Evolutionary conservation across 1,284 basidiomycete species (phyloP), one percentile per base, ranked within the genome.

Genomic region (Cerioporus squamosus): DNA sequence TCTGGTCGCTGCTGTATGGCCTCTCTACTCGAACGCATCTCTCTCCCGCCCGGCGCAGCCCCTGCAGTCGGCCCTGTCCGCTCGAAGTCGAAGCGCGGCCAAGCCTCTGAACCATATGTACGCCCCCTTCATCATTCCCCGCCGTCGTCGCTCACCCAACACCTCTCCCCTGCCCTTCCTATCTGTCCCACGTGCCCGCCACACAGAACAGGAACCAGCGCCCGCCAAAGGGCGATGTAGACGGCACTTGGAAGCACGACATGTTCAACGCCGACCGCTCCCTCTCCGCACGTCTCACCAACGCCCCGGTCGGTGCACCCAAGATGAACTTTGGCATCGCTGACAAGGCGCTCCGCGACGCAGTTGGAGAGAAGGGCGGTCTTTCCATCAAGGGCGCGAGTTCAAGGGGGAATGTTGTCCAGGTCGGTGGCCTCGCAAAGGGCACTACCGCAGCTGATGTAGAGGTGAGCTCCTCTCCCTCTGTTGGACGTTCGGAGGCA

Each of bases 391-490:
- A 90, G 72, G 93, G 93, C 9, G 91, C 91, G 10, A 80, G 85
- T 57, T 72, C 77, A 18, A 73, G 75, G 22, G 84, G 85, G 12
- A 91, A 90, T 59, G 86, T 91, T 50, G 86, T 95, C 0, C 85
- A 93, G 66, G 87, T 95, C 15, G 79, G 84, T 9, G 90, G 90
- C 7, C 75, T 95, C 26, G 90, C 89, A 6, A 75, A 74, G 18
- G 93, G 93, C 5, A 95, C 93, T 26, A 93, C 90, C 2, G 81
- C 90, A 22, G 92, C 90, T 33, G 93, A 95, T 69, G 93, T 95
- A 53, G 84, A 86, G 68, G 85, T 86, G 53, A 57, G 81, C n/a
- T n/a, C 40, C 40, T 72, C n/a, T 38, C 49, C n/a, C 42, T 31
- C 36, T 36, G 20, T 38, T 20, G n/a, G n/a, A n/a, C n/a, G n/a